Base-by-base conservation (phyloP, 75 land plant genomes). In the Gnetum montanum region DNA sequence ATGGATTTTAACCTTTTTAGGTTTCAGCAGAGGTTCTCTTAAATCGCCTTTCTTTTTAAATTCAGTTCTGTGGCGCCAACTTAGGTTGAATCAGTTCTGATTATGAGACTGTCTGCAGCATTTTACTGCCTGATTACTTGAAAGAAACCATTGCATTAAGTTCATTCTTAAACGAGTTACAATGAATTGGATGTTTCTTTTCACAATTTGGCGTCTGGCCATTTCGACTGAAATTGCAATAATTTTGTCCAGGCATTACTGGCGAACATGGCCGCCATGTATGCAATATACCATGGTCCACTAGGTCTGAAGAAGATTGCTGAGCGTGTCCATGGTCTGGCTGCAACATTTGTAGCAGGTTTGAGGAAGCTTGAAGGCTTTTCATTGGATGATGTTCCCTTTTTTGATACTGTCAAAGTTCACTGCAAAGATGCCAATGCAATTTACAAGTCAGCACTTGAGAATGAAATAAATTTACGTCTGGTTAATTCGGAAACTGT, bases 181-280 rank as follows among this genome's bases (percentile, higher is more conserved):
- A n/a, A n/a, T n/a, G n/a, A n/a, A n/a, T n/a, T n/a, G n/a, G n/a
- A n/a, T n/a, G n/a, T n/a, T n/a, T n/a, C n/a, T n/a, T n/a, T n/a
- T n/a, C n/a, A n/a, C n/a, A n/a, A n/a, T n/a, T n/a, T n/a, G n/a
- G n/a, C n/a, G n/a, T n/a, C n/a, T n/a, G n/a, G n/a, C n/a, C n/a
- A n/a, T n/a, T n/a, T n/a, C n/a, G n/a, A n/a, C n/a, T n/a, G n/a
- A n/a, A n/a, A n/a, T n/a, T n/a, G n/a, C n/a, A n/a, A n/a, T n/a
- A n/a, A n/a, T 16, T 58, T 34, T 50, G 53, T 56, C 1, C 68
- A 95, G 99, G 99, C 99, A 34, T 63, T 95, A 67, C 74, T 95
- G 48, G 99, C 99, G 43, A 94, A 94, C 61, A 94, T 94, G 98
- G 83, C 96, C 31, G 91, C 85, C 29, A 95, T 95, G 99, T 90